Conservation (phyloP, 73 alveolate genomes). For the Paramecium sonneborni region DNA sequence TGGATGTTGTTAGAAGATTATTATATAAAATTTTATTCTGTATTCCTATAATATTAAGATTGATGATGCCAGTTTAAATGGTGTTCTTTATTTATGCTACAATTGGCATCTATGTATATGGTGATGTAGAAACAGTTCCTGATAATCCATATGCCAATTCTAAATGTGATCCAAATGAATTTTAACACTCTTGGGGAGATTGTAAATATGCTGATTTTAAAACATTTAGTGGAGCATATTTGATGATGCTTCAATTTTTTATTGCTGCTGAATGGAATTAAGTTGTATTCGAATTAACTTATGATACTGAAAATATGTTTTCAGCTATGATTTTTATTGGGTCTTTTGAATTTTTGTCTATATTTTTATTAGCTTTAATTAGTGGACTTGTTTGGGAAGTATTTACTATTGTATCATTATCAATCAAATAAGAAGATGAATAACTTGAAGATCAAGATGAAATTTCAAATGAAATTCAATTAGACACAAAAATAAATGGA, state of each 20-base stretch:
- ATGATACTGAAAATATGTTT: constrained; percentile 7
- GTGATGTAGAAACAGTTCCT: not conserved
- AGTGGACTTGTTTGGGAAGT: constrained; percentile 71
- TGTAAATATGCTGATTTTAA: constrained; percentile 49
- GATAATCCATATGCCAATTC: constrained; percentile 36
- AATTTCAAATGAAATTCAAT: not conserved
- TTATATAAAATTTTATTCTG: constrained; percentile 59
- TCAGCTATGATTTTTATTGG: constrained; percentile 52
- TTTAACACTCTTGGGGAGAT: not conserved
- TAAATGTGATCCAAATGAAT: not conserved
- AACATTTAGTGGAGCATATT: constrained; percentile 21
- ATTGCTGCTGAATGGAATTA: constrained; percentile 58
- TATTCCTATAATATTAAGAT: constrained; percentile 41
- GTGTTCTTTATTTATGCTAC: constrained; percentile 48
- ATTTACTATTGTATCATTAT: constrained; percentile 30
- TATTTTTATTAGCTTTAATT: constrained; percentile 54
- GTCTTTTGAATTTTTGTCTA: constrained; percentile 43
- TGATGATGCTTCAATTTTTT: constrained; percentile 52
- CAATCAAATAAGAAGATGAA: not conserved
- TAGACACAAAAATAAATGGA: not conserved
- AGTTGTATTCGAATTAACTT: constrained; percentile 19
- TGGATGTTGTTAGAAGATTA: constrained; percentile 23
- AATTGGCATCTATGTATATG: constrained; percentile 47
- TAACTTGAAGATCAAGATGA: not conserved
- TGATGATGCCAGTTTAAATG: constrained; percentile 32